Base-by-base conservation (phyloP, 2,329 filamentous ascomycete genomes). In the Fusarium nodosum region DNA sequence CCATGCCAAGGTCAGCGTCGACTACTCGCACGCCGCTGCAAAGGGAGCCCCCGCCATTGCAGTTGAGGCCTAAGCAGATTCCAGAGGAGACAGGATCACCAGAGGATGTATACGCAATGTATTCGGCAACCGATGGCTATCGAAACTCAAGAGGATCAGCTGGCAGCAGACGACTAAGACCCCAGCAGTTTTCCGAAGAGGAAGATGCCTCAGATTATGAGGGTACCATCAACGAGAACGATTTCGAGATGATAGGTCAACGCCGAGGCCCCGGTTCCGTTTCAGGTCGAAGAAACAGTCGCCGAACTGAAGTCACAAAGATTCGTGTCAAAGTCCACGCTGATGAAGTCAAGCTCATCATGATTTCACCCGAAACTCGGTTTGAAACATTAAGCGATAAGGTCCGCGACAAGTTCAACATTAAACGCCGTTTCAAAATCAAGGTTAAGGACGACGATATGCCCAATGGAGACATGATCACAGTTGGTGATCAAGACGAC, bases 401-500 rank as follows among this genome's bases (percentile, higher is more conserved):
- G 64, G 92, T 99, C 62, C 87, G 91, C 47, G 91, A 94, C 67
- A 99, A 99, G 81, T 97, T 98, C 76, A 90, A 87, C 16, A 84
- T 97, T 58, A 84, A 87, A 57, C 83, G 90, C 66, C 88, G 88
- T 60, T 95, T 97, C 83, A 97, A 94, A 85, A 91, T 97, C 80
- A 96, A 96, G 84, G 88, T 94, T 73, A 88, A 87, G 75, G 93
- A 97, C 68, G 96, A 98, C 72, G 91, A 93, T 72, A 80, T 84
- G 64, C 87, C 87, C 1, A 85, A 91, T 57, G 92, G 91, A 5
- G 95, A 98, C 76, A 95, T 97, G 92, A 97, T 99, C 76, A 97
- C 95, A 33, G 91, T 99, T 88, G 94, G 92, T 31, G 96, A 99
- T 79, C 93, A 97, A 79, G 96, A 99, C 76, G 96, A 99, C 82